A percentile compares a stretch with the other conserved stretches of the same genome.
phyloP scores from a whole-genome alignment of 495 filamentous ascomycete species.

The Penicillium cinerascens region DNA sequence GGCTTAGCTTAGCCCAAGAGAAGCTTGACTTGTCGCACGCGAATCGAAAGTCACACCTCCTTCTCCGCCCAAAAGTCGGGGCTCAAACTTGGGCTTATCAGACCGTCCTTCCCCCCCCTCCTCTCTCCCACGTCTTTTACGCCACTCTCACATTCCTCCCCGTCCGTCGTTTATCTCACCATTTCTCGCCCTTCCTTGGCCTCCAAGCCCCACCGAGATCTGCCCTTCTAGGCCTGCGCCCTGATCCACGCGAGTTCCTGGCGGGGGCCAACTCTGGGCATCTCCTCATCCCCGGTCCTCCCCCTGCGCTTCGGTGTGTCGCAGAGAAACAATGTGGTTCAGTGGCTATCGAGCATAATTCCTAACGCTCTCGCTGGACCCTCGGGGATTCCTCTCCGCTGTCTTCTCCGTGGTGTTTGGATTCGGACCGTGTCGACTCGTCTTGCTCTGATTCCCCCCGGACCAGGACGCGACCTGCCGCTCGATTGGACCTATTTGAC shows the following conservation, averaged over 20 bases:
- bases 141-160: conserved; percentile 3
- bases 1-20: conserved; percentile 30
- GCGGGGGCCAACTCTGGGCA: conserved; percentile 7
- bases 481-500: conserved; percentile 14
- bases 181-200: conserved; percentile 1
- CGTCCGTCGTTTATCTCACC: no score
- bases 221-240: conserved; percentile 3
- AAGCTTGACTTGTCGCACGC: conserved; percentile 40
- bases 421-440: conserved; percentile 13
- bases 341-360: conserved; percentile 29
- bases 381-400: conserved; percentile 7
- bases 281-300: neutral
- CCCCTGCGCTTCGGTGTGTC: conserved; percentile 14
- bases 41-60: conserved; percentile 21
- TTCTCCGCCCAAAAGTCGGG: conserved; percentile 20
- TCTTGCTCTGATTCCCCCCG: conserved; percentile 6
- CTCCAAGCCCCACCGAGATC: neutral
- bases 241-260: conserved; percentile 4
- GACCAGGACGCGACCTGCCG: conserved; percentile 12
- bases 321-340: conserved; percentile 37
- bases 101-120: conserved; percentile 4
- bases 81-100: conserved; percentile 16
- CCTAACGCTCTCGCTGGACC: conserved; percentile 20
- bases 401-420: conserved; percentile 20
- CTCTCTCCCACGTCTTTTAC: neutral